Conservation (phyloP, 257 asterid species). For the Solanum sitiens region DNA sequence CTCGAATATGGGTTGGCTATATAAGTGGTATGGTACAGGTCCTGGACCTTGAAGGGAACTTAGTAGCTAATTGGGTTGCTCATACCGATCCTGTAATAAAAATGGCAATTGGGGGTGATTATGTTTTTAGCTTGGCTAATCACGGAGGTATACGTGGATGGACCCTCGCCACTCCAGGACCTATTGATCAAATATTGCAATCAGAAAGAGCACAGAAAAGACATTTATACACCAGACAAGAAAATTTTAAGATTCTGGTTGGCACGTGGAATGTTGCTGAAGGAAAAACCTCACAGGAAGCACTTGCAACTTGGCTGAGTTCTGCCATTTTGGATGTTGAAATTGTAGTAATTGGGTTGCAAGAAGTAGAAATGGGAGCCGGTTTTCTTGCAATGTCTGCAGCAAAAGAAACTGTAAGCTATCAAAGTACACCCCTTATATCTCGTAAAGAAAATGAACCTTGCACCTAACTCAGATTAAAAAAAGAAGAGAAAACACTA, state of each 20-base stretch:
- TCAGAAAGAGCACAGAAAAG: conserved; percentile 42
- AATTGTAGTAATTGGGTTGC: conserved; percentile 86
- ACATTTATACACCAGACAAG: conserved; percentile 36
- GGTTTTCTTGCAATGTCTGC: conserved; percentile 99
- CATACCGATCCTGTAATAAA: conserved; percentile 74
- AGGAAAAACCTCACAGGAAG: conserved; percentile 86
- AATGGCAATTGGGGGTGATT: conserved; percentile 52
- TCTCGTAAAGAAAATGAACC: not conserved
- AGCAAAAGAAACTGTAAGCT: conserved; percentile 96
- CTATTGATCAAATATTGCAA: conserved; percentile 53
- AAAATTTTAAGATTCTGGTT: conserved; percentile 48
- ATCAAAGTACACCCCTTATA: not conserved
- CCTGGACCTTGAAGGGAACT: conserved; percentile 73
- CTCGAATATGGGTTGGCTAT: conserved; percentile 80
- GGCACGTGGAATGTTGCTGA: conserved; percentile 99
- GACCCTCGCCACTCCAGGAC: conserved; percentile 83
- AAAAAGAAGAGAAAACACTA: too few relatives aligned
- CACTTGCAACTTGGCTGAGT: conserved; percentile 82
- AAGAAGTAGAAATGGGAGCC: conserved; percentile 99
- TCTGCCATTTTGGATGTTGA: conserved; percentile 59
- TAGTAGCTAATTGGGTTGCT: conserved; percentile 64
- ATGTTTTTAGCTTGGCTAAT: conserved; percentile 71
- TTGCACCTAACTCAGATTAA: not conserved
- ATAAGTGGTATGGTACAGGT: conserved; percentile 72
- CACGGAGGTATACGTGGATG: conserved; percentile 98